Conservation (phyloP, 75 land plant genomes). For the Chamaecyparis obtusa region DNA sequence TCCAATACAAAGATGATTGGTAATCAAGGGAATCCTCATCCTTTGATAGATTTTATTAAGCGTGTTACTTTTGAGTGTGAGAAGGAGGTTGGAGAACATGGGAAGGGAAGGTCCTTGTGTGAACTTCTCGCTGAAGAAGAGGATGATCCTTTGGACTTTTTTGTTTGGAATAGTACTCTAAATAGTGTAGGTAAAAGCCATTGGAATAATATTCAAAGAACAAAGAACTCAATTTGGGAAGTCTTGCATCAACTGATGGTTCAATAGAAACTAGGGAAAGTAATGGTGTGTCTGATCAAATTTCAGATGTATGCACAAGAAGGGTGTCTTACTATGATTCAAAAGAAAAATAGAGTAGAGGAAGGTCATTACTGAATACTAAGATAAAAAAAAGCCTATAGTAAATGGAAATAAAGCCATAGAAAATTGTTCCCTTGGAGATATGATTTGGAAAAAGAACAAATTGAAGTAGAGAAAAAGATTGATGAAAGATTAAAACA, state of each 20-base stretch:
- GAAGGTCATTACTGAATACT: slow-evolving; percentile 33
- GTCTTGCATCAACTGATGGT: slow-evolving; percentile 21
- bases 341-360: slow-evolving; percentile 17
- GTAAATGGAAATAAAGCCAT: slow-evolving; percentile 38
- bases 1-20: not conserved
- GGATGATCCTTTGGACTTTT: slow-evolving; percentile 50
- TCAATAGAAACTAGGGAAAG: slow-evolving; percentile 15
- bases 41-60: slow-evolving; percentile 20
- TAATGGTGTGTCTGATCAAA: slow-evolving; percentile 6
- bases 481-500: slow-evolving; percentile 11
- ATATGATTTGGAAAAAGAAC: slow-evolving; percentile 57
- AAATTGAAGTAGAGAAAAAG: slow-evolving; percentile 23
- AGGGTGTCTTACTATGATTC: slow-evolving; percentile 16
- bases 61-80: slow-evolving; percentile 45
- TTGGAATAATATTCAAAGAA: not conserved
- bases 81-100: slow-evolving; percentile 8
- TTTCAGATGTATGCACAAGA: not conserved
- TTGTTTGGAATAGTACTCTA: slow-evolving; percentile 50
- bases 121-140: slow-evolving; percentile 47
- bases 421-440: slow-evolving; percentile 42
- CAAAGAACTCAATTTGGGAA: slow-evolving; percentile 25
- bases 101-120: slow-evolving; percentile 26
- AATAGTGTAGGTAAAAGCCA: slow-evolving; percentile 25
- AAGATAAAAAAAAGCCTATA: slow-evolving; percentile 47
- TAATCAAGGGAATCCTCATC: not conserved